Evolutionary conservation across 306 rosid species (phyloP).

Genomic region (Sesbania bispinosa): DNA sequence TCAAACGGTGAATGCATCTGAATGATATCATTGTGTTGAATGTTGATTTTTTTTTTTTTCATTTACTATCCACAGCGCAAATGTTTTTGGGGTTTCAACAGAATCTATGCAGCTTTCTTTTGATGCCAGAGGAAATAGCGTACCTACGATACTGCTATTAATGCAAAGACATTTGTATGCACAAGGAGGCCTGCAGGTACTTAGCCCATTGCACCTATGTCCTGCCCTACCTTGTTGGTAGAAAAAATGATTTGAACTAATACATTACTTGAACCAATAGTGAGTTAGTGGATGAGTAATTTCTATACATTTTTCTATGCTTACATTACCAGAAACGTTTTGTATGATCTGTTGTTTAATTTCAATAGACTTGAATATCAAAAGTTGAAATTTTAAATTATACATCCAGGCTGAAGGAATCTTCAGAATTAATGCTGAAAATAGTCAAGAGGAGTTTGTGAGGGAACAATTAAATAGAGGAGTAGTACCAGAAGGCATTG

Average conservation of each 20-base stretch:
- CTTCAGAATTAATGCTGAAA: slow-evolving; percentile 89
- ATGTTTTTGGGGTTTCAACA: slow-evolving; percentile 95
- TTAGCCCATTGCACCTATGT: slow-evolving; percentile 12
- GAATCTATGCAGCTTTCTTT: slow-evolving; percentile 99
- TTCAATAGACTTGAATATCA: slow-evolving; percentile 26
- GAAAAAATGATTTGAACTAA: slow-evolving; percentile 8
- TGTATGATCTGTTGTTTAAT: slow-evolving; percentile 18
- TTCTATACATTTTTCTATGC: not conserved
- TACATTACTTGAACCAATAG: not conserved
- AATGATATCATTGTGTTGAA: slow-evolving; percentile 21
- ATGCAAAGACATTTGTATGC: slow-evolving; percentile 90
- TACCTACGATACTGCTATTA: slow-evolving; percentile 81
- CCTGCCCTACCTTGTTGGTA: not conserved
- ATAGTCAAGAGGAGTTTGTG: slow-evolving; percentile 90
- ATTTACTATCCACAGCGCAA: slow-evolving; percentile 58
- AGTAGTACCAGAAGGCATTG: slow-evolving; percentile 70
- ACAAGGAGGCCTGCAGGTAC: slow-evolving; percentile 90
- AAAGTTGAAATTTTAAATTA: slow-evolving; percentile 29
- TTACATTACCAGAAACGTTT: slow-evolving; percentile 5
- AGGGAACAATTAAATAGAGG: slow-evolving; percentile 90
- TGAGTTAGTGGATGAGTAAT: too few relatives aligned
- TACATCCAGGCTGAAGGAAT: slow-evolving; percentile 91
- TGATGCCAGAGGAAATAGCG: slow-evolving; percentile 96
- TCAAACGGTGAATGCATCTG: not conserved
- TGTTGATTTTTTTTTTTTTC: slow-evolving; percentile 33